Evolutionary conservation across 208 protist species (phyloP), one percentile per base, ranked within the genome.

Genomic region (Acanthamoeba comandoni): DNA sequence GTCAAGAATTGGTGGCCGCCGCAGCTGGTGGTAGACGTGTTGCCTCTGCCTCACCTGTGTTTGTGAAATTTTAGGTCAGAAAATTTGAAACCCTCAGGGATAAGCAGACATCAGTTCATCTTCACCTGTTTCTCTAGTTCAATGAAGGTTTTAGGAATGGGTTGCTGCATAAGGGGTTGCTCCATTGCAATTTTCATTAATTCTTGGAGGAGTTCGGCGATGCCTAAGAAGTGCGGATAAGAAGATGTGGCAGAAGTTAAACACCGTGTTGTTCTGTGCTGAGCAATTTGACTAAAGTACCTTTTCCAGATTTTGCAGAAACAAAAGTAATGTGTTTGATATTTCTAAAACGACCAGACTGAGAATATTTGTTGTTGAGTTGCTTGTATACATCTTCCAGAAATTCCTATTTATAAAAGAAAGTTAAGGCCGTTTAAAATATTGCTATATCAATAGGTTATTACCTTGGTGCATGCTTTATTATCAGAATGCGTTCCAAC

Each of bases 401-500:
- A 35, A 43, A 69, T 35, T 69, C 62, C 62, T 69, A 35, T 3
- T 24, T 26, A n/a, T n/a, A n/a, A 35, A 69, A 35, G 62, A 35
- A 13, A 69, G 19, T 11, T 4, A 1, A 69, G 26, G 62, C n/a
- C 62, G 62, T 35, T 69, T 22, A 69, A 64, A 26, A 7, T 26
- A 4, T 26, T n/a, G n/a, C 19, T 26, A 13, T 11, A 11, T 24
- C 13, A 13, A 22, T 24, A 22, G 62, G 62, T 11, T 31, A 13
- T 24, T 22, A 69, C 62, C 80, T 89, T 89, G 22, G 29, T 89
- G 39, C 80, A 89, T 49, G 67, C 71, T 64, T 89, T 89, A 43
- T 35, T 51, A 49, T 89, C 80, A 57, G 71, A 51, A 31, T 89
- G 80, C 9, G 80, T 89, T 57, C 80, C 80, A 39, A 89, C 80